Base-by-base conservation (phyloP, 257 asterid genomes). In the Anisodus acutangulus region DNA sequence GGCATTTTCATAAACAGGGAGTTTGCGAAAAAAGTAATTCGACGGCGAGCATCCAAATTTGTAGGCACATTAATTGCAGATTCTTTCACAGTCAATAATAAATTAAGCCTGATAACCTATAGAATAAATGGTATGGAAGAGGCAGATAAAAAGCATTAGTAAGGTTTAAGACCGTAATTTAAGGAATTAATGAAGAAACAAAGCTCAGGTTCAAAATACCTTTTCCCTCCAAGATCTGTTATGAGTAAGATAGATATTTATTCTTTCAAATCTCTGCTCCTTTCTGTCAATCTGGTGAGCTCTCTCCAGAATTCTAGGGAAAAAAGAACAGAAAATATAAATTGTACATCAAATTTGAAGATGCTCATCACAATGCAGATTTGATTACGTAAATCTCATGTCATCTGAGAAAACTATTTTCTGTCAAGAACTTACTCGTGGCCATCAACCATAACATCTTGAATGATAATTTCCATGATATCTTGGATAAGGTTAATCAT, bases 1-100 rank as follows among this genome's bases (percentile, higher is more conserved):
- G 99, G 99, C 97, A 97, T 97, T 86, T 88, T 91, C 99, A 97
- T 97, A 84, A 97, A 97, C 59, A 97, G 89, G 60, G 99, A 97
- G 92, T 95, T 97, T 5, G 99, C 95, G 82, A 97, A 97, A 90
- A 97, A 97, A 71, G 98, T 95, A 68, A 93, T 93, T 80, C 99
- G 93, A 6, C 99, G 92, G 58, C 98, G 97, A 85, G 99, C 99
- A 76, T 97, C 99, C 85, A 95, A 84, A 88, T 97, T 95, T 90
- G 89, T 92, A 57, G 99, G 99, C 84, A 97, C 98, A 79, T 97
- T 90, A 84, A 91, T 94, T 71, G 99, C 99, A 64, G 98, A 97
- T 88, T 97, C 99, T 90, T 97, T 97, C 85, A 91, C 98, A 37
- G 98, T 97, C 91, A 97, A 85, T 81, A 97, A 97, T 88, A 97